Percentiles rank a stretch among this genome's conserved stretches.
phyloP scores from a whole-genome alignment of 306 rosid genomes.

The Vigna nakashimae region DNA sequence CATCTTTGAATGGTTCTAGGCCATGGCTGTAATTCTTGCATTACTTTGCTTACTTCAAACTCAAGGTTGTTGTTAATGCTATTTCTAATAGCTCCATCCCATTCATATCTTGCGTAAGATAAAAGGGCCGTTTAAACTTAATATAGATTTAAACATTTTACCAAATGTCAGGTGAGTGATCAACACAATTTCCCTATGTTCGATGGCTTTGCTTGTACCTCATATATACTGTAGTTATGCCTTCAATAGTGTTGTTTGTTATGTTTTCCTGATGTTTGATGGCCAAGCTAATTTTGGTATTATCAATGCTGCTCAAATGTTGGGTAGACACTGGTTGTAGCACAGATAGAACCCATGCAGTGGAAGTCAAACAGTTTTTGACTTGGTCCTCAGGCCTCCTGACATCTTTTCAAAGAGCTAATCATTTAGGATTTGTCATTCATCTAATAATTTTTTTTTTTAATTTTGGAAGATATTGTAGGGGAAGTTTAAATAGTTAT shows the following conservation, averaged over 20 bases:
- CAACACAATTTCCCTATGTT: background rate
- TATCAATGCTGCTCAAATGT: background rate
- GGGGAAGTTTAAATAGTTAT: background rate
- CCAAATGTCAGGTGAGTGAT: background rate
- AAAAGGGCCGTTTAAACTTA: slow-evolving; percentile 16
- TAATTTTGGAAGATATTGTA: slow-evolving; percentile 18
- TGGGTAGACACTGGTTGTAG: background rate
- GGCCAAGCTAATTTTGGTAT: slow-evolving; percentile 9
- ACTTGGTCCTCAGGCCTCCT: background rate
- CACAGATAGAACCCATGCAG: background rate
- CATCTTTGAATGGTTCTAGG: slow-evolving; percentile 10
- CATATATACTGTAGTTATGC: background rate
- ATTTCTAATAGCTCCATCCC: slow-evolving; percentile 15
- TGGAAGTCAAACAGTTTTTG: slow-evolving; percentile 4
- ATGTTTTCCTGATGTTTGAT: background rate
- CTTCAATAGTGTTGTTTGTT: background rate
- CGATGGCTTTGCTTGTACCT: slow-evolving; percentile 12
- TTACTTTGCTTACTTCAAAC: slow-evolving; percentile 8
- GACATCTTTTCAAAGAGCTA: background rate
- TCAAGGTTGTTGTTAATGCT: slow-evolving; percentile 19
- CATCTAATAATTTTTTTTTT: background rate
- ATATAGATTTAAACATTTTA: slow-evolving; percentile 18
- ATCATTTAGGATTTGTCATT: slow-evolving; percentile 27
- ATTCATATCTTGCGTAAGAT: slow-evolving; percentile 18
- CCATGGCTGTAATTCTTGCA: background rate